Base-by-base conservation (phyloP, 345 rosid species). In the Syzygium aromaticum region DNA sequence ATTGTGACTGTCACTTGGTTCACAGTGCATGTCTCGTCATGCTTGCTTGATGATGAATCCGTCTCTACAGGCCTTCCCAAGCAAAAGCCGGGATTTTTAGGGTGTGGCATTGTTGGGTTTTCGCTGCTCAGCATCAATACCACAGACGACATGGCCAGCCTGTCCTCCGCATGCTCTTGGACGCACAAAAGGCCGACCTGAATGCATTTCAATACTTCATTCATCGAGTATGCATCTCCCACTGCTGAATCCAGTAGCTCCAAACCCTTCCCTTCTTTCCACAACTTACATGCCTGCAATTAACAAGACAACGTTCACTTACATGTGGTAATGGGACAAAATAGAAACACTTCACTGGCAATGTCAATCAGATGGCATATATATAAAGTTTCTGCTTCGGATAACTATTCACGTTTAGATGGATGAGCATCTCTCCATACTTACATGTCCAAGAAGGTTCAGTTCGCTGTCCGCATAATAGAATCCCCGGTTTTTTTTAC, bases 151-250 rank as follows among this genome's bases (percentile, higher is more conserved):
- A 95, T 95, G 3, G 64, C 88, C 38, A 98, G 99, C 77, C 99
- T 91, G 23, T 95, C 95, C 13, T 97, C 95, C 21, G 97, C 93
- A 6, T 84, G 91, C 84, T 95, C 98, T 89, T 95, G 97, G 53
- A 96, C 98, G 52, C 99, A 95, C 33, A 96, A 87, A 1, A 96
- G 94, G 19, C 98, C 99, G 11, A 96, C 96, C 21, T 97, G 95
- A 67, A 95, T 88, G 90, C 99, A 96, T 90, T 97, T 92, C 54
- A 94, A 21, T 4, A 93, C 92, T 91, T 96, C 96, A 16, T 88
- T 53, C 46, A 86, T 80, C 8, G 90, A 87, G 64, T 90, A 96
- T 27, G 94, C 82, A 51, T 85, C 89, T 2, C 87, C 91, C 25
- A 89, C 85, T 33, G 91, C 85, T 8, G 92, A 8, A 84, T 96